Evolutionary conservation across 305 asterid genomes (phyloP).

Genomic region (Rubia tinctorum): DNA sequence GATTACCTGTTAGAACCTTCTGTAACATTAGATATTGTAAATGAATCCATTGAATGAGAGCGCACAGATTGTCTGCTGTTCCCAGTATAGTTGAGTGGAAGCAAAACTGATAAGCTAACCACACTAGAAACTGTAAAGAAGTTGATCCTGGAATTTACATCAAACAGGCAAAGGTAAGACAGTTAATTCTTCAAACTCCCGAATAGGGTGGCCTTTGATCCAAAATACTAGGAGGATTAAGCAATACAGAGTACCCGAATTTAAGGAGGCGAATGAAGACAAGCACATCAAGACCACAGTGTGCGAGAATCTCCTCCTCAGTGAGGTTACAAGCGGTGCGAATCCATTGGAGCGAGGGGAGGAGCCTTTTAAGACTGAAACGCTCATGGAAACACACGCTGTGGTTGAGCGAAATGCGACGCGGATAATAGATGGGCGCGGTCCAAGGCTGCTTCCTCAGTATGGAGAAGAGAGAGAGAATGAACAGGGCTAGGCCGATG

Average conservation of each 20-base stretch:
- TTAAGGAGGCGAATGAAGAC: constrained; percentile 69
- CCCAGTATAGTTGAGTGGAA: constrained; percentile 77
- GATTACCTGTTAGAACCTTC: constrained; percentile 77
- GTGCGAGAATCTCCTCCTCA: constrained; percentile 70
- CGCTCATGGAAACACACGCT: constrained; percentile 31
- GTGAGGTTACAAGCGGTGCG: constrained; percentile 45
- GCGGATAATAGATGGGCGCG: constrained; percentile 70
- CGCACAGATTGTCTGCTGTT: constrained; percentile 27
- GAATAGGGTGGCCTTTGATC: neutral
- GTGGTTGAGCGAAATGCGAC: constrained; percentile 68
- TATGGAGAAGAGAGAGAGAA: constrained; percentile 62
- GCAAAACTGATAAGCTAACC: constrained; percentile 60
- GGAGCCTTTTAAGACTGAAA: constrained; percentile 38
- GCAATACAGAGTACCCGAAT: constrained; percentile 46
- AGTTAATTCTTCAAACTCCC: neutral
- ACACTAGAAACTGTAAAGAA: constrained; percentile 71
- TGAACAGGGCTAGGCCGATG: constrained; percentile 61
- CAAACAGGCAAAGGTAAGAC: neutral
- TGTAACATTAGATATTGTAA: constrained; percentile 72
- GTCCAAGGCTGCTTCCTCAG: constrained; percentile 60
- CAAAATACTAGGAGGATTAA: too few relatives aligned
- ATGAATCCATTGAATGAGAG: constrained; percentile 62
- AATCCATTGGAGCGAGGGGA: constrained; percentile 72
- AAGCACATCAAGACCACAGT: constrained; percentile 74
- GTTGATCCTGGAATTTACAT: constrained; percentile 58